Evolutionary conservation across 352 stramenopile genomes (phyloP).

Genomic region (Phytophthora fragariaefolia): DNA sequence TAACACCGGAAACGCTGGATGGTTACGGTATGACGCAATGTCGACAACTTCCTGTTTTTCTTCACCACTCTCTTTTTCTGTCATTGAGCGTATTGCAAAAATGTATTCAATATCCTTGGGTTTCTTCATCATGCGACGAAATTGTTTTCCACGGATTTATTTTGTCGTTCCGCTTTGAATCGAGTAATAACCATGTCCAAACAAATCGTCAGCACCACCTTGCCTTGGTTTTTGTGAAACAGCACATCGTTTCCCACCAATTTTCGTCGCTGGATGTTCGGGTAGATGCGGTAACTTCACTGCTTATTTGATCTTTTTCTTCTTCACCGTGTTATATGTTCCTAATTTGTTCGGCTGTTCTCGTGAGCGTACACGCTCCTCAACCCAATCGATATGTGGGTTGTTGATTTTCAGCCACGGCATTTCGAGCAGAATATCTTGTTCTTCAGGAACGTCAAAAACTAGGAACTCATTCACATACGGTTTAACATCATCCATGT

Average conservation of each 20-base stretch:
- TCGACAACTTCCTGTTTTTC: background rate
- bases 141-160: background rate
- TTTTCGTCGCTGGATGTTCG: background rate
- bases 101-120: background rate
- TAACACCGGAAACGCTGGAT: constrained; percentile 10
- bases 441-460: background rate
- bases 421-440: constrained; percentile 20
- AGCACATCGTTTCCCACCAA: background rate
- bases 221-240: background rate
- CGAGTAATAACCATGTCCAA: background rate
- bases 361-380: background rate
- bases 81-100: background rate
- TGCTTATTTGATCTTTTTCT: background rate
- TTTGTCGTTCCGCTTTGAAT: background rate
- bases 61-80: background rate
- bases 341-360: too few species aligned
- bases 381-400: constrained; percentile 25
- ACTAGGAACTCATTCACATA: constrained; percentile 22
- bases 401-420: constrained; percentile 12
- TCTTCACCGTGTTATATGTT: background rate
- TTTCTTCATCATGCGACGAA: background rate
- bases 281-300: background rate
- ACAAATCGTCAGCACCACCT: background rate
- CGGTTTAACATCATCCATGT: constrained; percentile 11
- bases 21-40: background rate